Percentiles rank a stretch among this genome's conserved stretches.
These are phyloP conservation scores for Moringa oleifera DNA, from an alignment of 345 rosid genomes.

Conservation along the genomic window DNA sequence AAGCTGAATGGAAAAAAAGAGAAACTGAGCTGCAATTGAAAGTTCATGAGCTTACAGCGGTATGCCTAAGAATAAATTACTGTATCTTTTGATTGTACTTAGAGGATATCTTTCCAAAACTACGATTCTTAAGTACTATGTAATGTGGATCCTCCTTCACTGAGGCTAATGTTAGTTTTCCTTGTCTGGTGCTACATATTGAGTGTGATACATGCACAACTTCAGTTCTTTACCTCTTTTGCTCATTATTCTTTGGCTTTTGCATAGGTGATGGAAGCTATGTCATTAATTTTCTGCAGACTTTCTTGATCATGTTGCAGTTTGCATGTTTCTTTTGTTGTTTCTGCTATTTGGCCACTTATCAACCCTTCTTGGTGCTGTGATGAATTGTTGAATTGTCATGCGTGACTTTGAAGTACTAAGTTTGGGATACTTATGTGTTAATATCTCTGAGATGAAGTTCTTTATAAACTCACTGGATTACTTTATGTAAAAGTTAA, in stretches of 20 bases:
- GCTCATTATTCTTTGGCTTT: background rate
- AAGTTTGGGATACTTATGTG: slow-evolving; percentile 9
- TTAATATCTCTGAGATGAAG: too few relatives aligned
- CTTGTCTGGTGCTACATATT: background rate
- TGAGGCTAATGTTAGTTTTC: slow-evolving; percentile 6
- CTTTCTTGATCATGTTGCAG: background rate
- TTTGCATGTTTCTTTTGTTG: background rate
- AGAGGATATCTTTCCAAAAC: background rate
- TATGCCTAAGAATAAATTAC: slow-evolving; percentile 15
- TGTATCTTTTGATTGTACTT: background rate
- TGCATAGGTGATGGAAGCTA: background rate
- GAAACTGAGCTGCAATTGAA: slow-evolving; percentile 41
- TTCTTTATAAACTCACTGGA: background rate
- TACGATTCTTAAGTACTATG: background rate
- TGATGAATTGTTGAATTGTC: background rate
- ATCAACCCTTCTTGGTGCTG: background rate
- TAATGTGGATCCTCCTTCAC: slow-evolving; percentile 15
- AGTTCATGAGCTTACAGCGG: slow-evolving; percentile 46
- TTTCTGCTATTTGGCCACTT: background rate
- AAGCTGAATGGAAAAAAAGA: slow-evolving; percentile 45
- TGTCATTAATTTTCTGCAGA: slow-evolving; percentile 6
- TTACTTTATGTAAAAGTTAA: too few relatives aligned
- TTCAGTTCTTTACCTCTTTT: slow-evolving; percentile 4
- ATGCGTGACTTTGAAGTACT: background rate
- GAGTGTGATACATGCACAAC: background rate